These are phyloP conservation scores for Aspergillus sp. DNA, from an alignment of 2,329 filamentous ascomycete genomes.

Conservation along the genomic window DNA sequence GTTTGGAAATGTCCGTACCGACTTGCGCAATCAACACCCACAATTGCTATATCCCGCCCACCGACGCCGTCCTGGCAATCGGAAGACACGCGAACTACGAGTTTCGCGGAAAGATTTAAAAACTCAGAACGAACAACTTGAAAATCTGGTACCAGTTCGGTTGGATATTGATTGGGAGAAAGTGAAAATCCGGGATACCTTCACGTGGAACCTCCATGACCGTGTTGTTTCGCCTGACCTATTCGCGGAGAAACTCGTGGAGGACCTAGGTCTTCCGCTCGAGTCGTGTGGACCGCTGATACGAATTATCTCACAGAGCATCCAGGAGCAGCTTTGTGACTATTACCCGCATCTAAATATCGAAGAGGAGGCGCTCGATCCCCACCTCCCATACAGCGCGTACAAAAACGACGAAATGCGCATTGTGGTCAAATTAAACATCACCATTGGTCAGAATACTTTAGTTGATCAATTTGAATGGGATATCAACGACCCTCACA, in stretches of 20 bases:
- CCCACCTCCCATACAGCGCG: constrained; percentile 83
- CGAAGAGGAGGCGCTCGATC: constrained; percentile 86
- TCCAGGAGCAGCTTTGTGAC: constrained; percentile 87
- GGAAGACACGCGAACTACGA: constrained; percentile 70
- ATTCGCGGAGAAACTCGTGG: constrained; percentile 85
- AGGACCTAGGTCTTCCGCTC: constrained; percentile 76
- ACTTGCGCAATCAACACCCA: constrained; percentile 62
- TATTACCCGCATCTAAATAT: constrained; percentile 91
- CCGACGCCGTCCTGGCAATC: constrained; percentile 73
- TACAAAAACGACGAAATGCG: constrained; percentile 99
- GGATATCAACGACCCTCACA: constrained; percentile 94
- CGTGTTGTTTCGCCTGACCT: constrained; percentile 74
- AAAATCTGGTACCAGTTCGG: constrained; percentile 87
- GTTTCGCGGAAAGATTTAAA: constrained; percentile 77
- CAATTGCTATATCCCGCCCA: constrained; percentile 77
- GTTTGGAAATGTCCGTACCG: constrained; percentile 84
- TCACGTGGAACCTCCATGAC: constrained; percentile 98
- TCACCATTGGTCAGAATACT: constrained; percentile 93
- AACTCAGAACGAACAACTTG: constrained; percentile 83
- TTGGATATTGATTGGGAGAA: constrained; percentile 95
- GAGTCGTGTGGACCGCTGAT: constrained; percentile 58
- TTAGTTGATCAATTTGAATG: constrained; percentile 97
- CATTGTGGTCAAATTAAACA: constrained; percentile 91
- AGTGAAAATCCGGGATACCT: constrained; percentile 91
- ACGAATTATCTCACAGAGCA: constrained; percentile 66